Evolutionary conservation across 108 stramenopile species (phyloP), one percentile per base, ranked within the genome.

Genomic region (Fragilaria crotonensis): DNA sequence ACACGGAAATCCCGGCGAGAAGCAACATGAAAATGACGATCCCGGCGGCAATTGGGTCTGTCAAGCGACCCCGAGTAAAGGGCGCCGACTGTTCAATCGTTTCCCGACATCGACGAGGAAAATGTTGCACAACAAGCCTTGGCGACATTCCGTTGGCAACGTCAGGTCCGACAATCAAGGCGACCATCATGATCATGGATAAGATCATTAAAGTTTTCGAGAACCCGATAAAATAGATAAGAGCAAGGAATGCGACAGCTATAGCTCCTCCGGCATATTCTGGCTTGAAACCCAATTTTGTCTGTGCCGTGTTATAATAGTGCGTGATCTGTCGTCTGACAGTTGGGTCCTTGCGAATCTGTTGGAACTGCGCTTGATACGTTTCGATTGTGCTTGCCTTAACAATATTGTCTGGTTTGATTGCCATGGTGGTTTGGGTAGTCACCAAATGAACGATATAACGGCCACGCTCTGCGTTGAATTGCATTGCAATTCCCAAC

Each of bases 391-490:
- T 57, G 18, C 22, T 64, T 9, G 75, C 81, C 45, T 71, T 62
- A 4, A 25, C 4, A 11, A 83, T 41, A 45, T 83, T 76, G 21
- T 70, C 72, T 20, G 68, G 59, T 62, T 79, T 83, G 29, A 81
- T 33, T 4, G 70, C 72, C 64, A 76, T 67, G 29, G 70, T 66
- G 21, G 67, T 52, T 46, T 78, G 77, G 30, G 59, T 47, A 11
- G 19, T 49, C 1, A 68, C 44, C 69, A 72, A 66, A 51, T 72
- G 71, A 0, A 82, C 68, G 27, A 83, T 22, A 52, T 83, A 83
- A 0, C 81, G 56, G 33, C 59, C 52, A 0, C 73, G 67, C 41
- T 76, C 81, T 1, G 33, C 25, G 29, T 67, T 64, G 69, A 60
- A 83, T 22, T 33, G 21, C 2, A 67, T 31, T 22, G 72, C 72